A percentile compares a stretch with the other conserved stretches of the same genome.
phyloP scores from a whole-genome alignment of 2,329 filamentous ascomycete genomes.

The Clarireedia sp. region DNA sequence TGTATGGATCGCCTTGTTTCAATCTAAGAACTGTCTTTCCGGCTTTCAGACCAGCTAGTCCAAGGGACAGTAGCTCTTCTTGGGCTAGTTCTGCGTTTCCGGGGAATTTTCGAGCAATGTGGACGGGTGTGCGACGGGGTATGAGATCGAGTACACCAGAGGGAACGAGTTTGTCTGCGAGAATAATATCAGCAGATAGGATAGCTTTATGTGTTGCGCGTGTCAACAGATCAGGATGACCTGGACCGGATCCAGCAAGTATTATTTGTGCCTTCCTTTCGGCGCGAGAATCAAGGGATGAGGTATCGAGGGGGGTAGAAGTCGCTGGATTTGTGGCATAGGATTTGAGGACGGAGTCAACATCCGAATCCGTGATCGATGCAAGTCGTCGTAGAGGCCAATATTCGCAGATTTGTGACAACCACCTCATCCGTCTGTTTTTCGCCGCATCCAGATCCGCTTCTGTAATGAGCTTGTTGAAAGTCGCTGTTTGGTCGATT shows the following conservation, averaged over 20 bases:
- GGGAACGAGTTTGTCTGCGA: constrained; percentile 81
- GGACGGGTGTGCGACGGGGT: constrained; percentile 78
- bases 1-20: constrained; percentile 94
- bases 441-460: constrained; percentile 67
- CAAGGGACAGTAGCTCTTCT: constrained; percentile 75
- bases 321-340: constrained; percentile 42
- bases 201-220: constrained; percentile 73
- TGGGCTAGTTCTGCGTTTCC: constrained; percentile 93
- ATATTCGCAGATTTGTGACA: constrained; percentile 95
- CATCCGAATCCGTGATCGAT: constrained; percentile 69
- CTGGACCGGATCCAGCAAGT: constrained; percentile 85
- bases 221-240: constrained; percentile 86
- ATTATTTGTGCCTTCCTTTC: constrained; percentile 62
- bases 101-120: constrained; percentile 94
- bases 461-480: constrained; percentile 75
- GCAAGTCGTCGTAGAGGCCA: constrained; percentile 85
- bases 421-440: constrained; percentile 80
- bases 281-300: constrained; percentile 22
- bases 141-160: constrained; percentile 80
- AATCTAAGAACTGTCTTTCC: constrained; percentile 80
- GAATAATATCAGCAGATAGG: constrained; percentile 64
- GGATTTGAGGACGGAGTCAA: constrained; percentile 66
- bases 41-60: constrained; percentile 56
- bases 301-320: constrained; percentile 25
- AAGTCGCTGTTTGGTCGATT: constrained; percentile 66